Conservation (phyloP, 345 rosid genomes). For the Pseudoturritis turrita region DNA sequence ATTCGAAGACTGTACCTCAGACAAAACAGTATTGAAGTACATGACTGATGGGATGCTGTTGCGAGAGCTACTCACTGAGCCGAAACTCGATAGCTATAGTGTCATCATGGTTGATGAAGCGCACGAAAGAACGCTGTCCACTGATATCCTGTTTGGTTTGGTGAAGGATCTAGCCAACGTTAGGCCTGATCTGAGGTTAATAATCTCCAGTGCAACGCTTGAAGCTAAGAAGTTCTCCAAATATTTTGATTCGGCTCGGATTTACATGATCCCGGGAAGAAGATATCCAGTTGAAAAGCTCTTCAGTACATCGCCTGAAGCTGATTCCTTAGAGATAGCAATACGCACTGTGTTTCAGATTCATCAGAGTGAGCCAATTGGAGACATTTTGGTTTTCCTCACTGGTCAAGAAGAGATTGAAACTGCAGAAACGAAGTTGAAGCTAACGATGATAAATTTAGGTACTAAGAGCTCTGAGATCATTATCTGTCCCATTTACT, state of each 20-base stretch:
- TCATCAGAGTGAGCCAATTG: conserved; percentile 61
- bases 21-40: conserved; percentile 76
- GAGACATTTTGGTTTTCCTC: conserved; percentile 80
- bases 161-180: conserved; percentile 67
- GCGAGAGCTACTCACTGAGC: conserved; percentile 84
- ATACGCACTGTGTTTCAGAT: conserved; percentile 80
- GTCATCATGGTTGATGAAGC: conserved; percentile 94
- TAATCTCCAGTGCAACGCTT: conserved; percentile 90
- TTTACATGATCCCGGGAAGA: conserved; percentile 89
- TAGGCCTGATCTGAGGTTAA: conserved; percentile 74
- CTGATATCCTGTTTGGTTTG: conserved; percentile 50
- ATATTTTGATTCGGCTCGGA: conserved; percentile 81
- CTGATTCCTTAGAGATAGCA: conserved; percentile 82
- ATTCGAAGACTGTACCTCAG: conserved; percentile 94
- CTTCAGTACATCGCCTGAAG: conserved; percentile 67
- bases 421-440: conserved; percentile 73
- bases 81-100: conserved; percentile 77
- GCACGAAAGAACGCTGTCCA: conserved; percentile 90
- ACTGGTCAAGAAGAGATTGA: conserved; percentile 99
- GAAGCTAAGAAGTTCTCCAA: conserved; percentile 96
- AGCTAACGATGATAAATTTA: conserved; percentile 60
- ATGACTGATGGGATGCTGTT: conserved; percentile 98
- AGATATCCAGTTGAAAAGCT: conserved; percentile 85
- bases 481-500: conserved; percentile 87
- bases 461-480: conserved; percentile 82